These are phyloP conservation scores for Daldinia vernicosa DNA, from an alignment of 495 filamentous ascomycete species.

Conservation along the genomic window DNA sequence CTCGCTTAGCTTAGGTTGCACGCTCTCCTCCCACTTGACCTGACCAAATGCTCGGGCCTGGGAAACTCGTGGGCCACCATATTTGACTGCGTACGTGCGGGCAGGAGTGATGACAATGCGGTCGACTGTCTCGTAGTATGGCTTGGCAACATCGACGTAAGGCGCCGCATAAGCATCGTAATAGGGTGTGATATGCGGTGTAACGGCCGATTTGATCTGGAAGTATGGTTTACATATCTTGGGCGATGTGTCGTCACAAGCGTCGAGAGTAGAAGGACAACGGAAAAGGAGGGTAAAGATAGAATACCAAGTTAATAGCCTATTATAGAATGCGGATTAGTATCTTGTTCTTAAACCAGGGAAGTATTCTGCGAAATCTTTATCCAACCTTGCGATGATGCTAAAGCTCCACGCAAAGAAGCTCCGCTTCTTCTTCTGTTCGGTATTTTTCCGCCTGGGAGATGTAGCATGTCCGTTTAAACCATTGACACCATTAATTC, in stretches of 20 bases:
- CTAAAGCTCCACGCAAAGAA: conserved; percentile 62
- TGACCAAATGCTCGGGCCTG: conserved; percentile 69
- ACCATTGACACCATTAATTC: conserved; percentile 42
- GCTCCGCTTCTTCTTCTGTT: conserved; percentile 48
- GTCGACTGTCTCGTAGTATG: conserved; percentile 76
- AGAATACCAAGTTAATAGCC: conserved; percentile 85
- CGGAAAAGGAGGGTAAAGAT: conserved; percentile 80
- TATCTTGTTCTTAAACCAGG: neutral
- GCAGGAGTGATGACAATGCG: conserved; percentile 72
- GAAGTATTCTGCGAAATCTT: neutral
- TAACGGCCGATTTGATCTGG: conserved; percentile 68
- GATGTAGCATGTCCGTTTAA: conserved; percentile 46
- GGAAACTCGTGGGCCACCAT: conserved; percentile 80
- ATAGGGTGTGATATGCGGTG: conserved; percentile 85
- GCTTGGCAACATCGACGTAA: conserved; percentile 78
- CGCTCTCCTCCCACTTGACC: conserved; percentile 77
- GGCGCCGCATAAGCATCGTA: conserved; percentile 84
- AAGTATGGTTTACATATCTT: conserved; percentile 87
- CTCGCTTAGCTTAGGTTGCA: conserved; percentile 76
- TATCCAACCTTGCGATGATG: conserved; percentile 67
- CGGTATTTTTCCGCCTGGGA: conserved; percentile 34
- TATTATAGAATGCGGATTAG: conserved; percentile 47
- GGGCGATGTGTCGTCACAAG: conserved; percentile 74
- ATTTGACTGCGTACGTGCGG: conserved; percentile 69
- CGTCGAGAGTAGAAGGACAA: conserved; percentile 76